Evolutionary conservation across 805 yeast species (phyloP).

Genomic region (Kodamaea neixiangensis): DNA sequence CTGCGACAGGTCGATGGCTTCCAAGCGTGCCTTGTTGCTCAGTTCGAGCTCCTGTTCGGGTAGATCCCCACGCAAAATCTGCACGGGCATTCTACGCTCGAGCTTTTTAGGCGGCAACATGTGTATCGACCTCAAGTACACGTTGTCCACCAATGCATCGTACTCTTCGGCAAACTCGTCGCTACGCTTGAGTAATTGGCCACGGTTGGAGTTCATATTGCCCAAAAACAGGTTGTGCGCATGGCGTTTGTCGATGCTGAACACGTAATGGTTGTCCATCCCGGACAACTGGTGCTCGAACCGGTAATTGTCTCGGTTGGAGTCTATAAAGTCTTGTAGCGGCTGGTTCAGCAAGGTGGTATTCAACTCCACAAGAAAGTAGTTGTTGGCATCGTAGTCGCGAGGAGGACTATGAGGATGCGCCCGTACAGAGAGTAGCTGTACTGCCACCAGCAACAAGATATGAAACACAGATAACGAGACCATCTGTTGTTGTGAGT

Average conservation of each 20-base stretch:
- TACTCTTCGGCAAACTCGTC: constrained; percentile 26
- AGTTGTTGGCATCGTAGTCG: constrained; percentile 53
- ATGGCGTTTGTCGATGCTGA: constrained; percentile 52
- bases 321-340: constrained; percentile 33
- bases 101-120: constrained; percentile 54
- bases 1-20: constrained; percentile 53
- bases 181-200: constrained; percentile 30
- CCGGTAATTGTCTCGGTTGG: constrained; percentile 36
- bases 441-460: constrained; percentile 5
- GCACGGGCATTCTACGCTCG: constrained; percentile 60
- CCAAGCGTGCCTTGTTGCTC: neutral
- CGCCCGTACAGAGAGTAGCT: neutral
- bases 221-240: constrained; percentile 36
- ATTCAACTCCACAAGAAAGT: constrained; percentile 63
- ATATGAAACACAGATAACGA: constrained; percentile 2
- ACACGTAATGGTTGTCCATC: constrained; percentile 62
- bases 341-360: constrained; percentile 27
- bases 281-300: constrained; percentile 70
- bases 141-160: constrained; percentile 24
- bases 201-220: constrained; percentile 32
- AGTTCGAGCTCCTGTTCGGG: neutral
- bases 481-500: constrained; percentile 3
- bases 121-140: constrained; percentile 51
- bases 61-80: constrained; percentile 22
- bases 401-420: constrained; percentile 17